Evolutionary conservation across 495 filamentous ascomycete species (phyloP).

Genomic region (Penicillium odoratum): DNA sequence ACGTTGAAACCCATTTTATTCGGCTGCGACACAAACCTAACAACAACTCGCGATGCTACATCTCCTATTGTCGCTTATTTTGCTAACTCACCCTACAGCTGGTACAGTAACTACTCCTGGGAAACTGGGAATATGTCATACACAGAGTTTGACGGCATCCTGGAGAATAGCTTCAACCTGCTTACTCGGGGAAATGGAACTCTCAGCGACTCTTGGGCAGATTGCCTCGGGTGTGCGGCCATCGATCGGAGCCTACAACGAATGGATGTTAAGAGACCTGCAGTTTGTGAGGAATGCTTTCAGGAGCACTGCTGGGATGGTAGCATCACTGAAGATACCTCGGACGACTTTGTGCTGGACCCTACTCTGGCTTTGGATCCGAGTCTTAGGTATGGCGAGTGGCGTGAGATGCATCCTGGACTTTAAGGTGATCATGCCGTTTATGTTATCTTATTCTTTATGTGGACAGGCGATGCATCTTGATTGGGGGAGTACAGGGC

Average conservation of each 20-base stretch:
- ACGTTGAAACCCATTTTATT: neutral
- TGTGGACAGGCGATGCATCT: too few species aligned
- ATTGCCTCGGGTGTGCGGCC: neutral
- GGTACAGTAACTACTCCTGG: neutral
- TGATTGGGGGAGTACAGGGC: too few species aligned
- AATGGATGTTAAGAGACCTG: neutral
- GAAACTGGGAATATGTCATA: neutral
- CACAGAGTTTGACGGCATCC: neutral
- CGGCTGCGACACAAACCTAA: neutral
- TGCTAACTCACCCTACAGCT: neutral
- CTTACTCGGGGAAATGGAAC: neutral
- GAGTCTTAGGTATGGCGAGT: neutral
- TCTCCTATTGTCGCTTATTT: neutral
- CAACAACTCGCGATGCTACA: neutral
- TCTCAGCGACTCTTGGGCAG: neutral
- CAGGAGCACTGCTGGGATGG: slow-evolving; percentile 2
- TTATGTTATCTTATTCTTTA: too few species aligned
- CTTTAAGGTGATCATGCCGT: too few species aligned
- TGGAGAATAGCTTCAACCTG: neutral
- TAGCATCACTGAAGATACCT: neutral
- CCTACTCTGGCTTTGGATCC: neutral
- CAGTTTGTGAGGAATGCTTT: neutral
- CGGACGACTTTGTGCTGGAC: neutral
- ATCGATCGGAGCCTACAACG: neutral
- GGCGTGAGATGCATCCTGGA: neutral